phyloP scores from a whole-genome alignment of 768 basidiomycete species.

The Leucosporidium scottii region DNA sequence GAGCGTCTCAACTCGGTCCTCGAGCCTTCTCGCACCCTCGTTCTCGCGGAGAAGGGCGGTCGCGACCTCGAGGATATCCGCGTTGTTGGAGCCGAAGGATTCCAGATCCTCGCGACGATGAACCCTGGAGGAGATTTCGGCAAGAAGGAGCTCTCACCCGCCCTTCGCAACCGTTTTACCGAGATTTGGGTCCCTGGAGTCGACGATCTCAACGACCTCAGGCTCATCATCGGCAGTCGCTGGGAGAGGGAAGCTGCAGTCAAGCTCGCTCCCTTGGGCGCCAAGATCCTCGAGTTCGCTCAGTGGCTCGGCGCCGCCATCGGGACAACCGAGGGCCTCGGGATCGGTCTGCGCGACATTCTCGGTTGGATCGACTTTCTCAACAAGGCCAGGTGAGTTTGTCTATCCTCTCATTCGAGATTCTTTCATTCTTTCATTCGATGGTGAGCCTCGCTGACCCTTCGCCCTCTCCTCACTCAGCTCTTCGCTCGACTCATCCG shows the following conservation, averaged over 20 bases:
- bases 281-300: conserved; percentile 63
- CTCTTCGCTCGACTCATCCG: background rate
- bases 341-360: conserved; percentile 77
- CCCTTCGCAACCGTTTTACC: conserved; percentile 92
- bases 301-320: conserved; percentile 68
- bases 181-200: conserved; percentile 97
- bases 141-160: conserved; percentile 96
- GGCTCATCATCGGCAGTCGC: conserved; percentile 63
- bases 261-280: conserved; percentile 53
- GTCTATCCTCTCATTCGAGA: background rate
- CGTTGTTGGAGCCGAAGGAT: conserved; percentile 58
- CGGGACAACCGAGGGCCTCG: conserved; percentile 51
- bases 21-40: conserved; percentile 79
- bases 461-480: background rate
- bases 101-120: conserved; percentile 95
- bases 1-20: conserved; percentile 94
- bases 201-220: conserved; percentile 62
- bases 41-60: conserved; percentile 87
- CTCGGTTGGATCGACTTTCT: conserved; percentile 90
- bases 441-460: background rate
- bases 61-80: conserved; percentile 59
- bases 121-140: conserved; percentile 99
- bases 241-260: conserved; percentile 53
- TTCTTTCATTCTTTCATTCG: too few relatives aligned
- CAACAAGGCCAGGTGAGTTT: conserved; percentile 45